These are phyloP conservation scores for Suillus weaverae DNA, from an alignment of 768 basidiomycete genomes.

Conservation along the genomic window DNA sequence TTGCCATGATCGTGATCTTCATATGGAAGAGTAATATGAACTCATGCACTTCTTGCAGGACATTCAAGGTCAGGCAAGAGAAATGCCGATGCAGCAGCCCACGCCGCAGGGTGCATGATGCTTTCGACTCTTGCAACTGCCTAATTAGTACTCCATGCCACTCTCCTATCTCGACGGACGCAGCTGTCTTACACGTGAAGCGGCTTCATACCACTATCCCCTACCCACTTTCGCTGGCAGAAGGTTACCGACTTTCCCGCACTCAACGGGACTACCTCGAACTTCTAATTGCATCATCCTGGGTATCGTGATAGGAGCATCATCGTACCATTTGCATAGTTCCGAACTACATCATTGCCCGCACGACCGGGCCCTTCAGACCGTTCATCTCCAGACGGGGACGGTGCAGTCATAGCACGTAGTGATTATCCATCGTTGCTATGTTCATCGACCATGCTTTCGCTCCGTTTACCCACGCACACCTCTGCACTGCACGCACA, in stretches of 20 bases:
- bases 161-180: background rate
- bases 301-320: slow-evolving; percentile 1
- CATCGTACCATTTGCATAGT: slow-evolving; percentile 5
- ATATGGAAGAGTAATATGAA: background rate
- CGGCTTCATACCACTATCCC: background rate
- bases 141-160: background rate
- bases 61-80: slow-evolving; percentile 60
- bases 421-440: slow-evolving; percentile 1
- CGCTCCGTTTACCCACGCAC: slow-evolving; percentile 6
- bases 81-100: slow-evolving; percentile 66
- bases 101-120: slow-evolving; percentile 67
- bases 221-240: background rate
- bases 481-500: slow-evolving; percentile 6
- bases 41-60: slow-evolving; percentile 43
- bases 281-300: background rate
- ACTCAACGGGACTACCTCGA: background rate
- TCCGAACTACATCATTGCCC: background rate
- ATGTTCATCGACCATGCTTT: background rate
- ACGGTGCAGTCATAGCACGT: background rate
- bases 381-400: background rate
- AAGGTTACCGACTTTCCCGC: background rate
- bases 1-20: background rate
- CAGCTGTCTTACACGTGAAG: background rate
- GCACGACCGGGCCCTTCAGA: background rate
- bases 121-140: background rate